Evolutionary conservation across 1,139 yeast species (phyloP), one percentile per base, ranked within the genome.

Genomic region (Taphrina flavorubra): DNA sequence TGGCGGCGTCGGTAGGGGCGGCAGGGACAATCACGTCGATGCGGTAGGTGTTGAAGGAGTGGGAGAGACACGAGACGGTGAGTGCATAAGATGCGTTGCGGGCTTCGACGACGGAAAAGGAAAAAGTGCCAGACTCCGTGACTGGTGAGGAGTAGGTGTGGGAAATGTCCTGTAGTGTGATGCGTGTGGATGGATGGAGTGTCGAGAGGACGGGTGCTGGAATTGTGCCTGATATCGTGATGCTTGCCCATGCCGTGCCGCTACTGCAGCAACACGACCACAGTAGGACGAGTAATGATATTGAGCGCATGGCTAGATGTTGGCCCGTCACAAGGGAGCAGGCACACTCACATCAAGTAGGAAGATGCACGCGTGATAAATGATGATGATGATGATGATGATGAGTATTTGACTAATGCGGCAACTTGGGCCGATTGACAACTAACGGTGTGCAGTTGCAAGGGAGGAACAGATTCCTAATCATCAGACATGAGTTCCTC

Each of bases 401-500:
- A 4, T 2, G 31, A 44, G 47, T 39, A 14, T 2, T 39, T 39
- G 14, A 11, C 42, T 7, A 39, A 39, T 39, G 42, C 42, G 42
- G 42, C 42, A 39, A 39, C 42, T 11, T 39, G 14, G 11, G 14
- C 42, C 42, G 42, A 11, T 39, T 3, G 3, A 39, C 14, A 39
- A 39, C 14, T 39, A 14, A 39, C 6, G 42, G 14, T 39, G 11
- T 10, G 14, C 1, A 11, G 16, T 10, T 13, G 18, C 6, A 20
- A 7, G 14, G 18, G 13, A 36, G 11, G 57, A 16, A 16, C 11
- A 14, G 20, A 14, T 4, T 10, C 42, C 44, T 56, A 94, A 97
- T 89, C 47, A 89, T 94, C 87, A 92, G 94, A 98, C 99, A 94
- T 81, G 76, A 94, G 73, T 94, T 94, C 87, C 87, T 95, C 96